phyloP scores from a whole-genome alignment of 2,329 filamentous ascomycete species.

The Claviceps citrina region DNA sequence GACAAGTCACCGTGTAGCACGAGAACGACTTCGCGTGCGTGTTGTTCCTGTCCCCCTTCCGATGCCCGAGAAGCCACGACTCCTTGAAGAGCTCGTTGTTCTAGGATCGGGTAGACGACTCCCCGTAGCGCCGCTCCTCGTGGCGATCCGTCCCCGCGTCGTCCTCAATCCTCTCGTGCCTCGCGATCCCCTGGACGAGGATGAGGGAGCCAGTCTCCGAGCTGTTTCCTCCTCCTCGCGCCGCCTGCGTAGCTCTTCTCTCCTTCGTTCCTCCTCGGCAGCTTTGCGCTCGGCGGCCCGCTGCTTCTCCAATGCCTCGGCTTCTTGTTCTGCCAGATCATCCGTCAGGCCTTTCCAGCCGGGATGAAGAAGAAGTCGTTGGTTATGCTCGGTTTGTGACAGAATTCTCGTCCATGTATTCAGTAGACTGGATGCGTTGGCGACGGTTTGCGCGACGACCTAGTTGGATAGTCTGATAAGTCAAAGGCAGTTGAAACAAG shows the following conservation, averaged over 20 bases:
- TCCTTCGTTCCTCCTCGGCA: conserved; percentile 62
- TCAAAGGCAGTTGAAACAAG: background rate
- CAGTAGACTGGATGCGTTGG: conserved; percentile 73
- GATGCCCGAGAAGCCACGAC: conserved; percentile 21
- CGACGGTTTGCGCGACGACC: conserved; percentile 76
- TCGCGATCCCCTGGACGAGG: conserved; percentile 16
- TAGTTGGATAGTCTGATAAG: conserved; percentile 17
- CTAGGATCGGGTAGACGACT: conserved; percentile 16
- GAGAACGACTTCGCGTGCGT: conserved; percentile 18
- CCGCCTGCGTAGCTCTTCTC: conserved; percentile 51
- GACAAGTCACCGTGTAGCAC: conserved; percentile 15
- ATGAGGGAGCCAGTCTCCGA: conserved; percentile 15
- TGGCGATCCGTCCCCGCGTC: conserved; percentile 14
- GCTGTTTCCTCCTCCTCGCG: conserved; percentile 44
- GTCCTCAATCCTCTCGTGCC: conserved; percentile 16
- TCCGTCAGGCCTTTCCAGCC: conserved; percentile 79
- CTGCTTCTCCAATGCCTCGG: conserved; percentile 56
- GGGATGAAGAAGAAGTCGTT: conserved; percentile 76
- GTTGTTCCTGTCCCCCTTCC: conserved; percentile 19
- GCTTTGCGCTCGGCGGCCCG: conserved; percentile 64
- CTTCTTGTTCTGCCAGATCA: conserved; percentile 75
- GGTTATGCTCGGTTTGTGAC: conserved; percentile 94
- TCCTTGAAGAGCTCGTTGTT: conserved; percentile 14
- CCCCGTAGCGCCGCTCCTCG: conserved; percentile 14
- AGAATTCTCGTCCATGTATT: conserved; percentile 94